Evolutionary conservation across 441 rosid species (phyloP).

Genomic region (Sinapis alba): DNA sequence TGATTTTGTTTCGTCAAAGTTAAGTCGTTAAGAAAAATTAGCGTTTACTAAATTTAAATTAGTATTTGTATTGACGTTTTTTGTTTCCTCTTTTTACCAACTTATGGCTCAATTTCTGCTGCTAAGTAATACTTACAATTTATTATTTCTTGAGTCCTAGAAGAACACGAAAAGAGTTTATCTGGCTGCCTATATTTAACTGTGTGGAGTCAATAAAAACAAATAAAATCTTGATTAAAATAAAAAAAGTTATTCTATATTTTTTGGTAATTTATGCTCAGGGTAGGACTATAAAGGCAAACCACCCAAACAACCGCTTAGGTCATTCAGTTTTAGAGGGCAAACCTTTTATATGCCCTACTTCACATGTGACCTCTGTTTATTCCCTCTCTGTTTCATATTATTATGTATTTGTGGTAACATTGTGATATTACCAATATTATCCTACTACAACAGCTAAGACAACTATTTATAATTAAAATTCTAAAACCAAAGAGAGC

Average conservation of each 20-base stretch:
- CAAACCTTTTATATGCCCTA: no score
- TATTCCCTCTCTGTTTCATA: neutral
- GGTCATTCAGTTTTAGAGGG: no score
- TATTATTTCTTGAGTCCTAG: no score
- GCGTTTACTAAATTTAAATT: neutral
- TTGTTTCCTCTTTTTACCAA: neutral
- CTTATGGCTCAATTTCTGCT: constrained; percentile 27
- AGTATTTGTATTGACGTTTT: constrained; percentile 23
- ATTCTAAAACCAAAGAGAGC: neutral
- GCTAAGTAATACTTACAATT: neutral
- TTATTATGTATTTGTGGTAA: no score
- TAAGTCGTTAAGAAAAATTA: constrained; percentile 15
- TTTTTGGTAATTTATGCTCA: no score
- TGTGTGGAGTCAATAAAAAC: no score
- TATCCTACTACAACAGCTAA: neutral
- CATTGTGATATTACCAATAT: no score
- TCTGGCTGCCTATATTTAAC: neutral
- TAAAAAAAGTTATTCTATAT: no score
- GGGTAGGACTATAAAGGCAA: no score
- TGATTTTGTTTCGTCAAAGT: constrained; percentile 9
- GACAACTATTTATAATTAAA: no score
- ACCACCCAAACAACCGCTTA: no score
- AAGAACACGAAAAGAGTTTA: neutral
- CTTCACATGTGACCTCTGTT: constrained; percentile 13
- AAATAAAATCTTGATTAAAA: no score